Conservation (phyloP, 148 eudicot genomes). For the Vaccinium macrocarpon region DNA sequence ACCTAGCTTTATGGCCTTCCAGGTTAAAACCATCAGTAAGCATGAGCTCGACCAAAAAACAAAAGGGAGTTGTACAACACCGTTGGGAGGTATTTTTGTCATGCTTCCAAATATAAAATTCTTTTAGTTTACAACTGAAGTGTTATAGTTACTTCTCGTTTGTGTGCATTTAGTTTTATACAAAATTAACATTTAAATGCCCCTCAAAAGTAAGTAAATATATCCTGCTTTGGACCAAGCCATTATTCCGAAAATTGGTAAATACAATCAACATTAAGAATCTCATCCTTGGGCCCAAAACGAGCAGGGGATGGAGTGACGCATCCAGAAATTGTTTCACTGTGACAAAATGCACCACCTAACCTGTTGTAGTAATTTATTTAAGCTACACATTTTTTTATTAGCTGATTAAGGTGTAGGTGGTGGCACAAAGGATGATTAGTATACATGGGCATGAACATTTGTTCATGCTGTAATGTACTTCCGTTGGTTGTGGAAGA, state of each 20-base stretch:
- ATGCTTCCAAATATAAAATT: background rate
- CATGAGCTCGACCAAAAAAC: constrained; percentile 61
- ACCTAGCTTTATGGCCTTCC: constrained; percentile 22
- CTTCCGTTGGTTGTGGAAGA: background rate
- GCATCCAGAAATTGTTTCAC: background rate
- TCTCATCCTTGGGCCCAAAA: background rate
- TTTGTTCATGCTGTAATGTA: background rate
- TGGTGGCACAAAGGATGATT: background rate
- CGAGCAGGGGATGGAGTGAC: background rate
- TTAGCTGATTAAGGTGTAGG: background rate
- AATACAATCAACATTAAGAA: background rate
- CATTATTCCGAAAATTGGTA: background rate
- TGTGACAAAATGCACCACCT: background rate
- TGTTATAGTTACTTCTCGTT: constrained; percentile 1
- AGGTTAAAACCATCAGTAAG: constrained; percentile 68
- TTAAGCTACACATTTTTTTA: background rate
- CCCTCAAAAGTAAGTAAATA: background rate
- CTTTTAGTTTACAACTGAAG: background rate
- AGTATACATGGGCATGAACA: background rate
- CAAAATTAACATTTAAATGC: background rate
- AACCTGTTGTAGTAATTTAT: background rate
- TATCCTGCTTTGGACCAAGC: background rate
- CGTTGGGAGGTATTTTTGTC: constrained; percentile 61
- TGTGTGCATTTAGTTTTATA: background rate
- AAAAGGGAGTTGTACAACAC: constrained; percentile 54